Percentiles rank a stretch among this genome's conserved stretches.
Conservation (phyloP, 23 red algal species). For the Gracilaria gracilis region DNA sequence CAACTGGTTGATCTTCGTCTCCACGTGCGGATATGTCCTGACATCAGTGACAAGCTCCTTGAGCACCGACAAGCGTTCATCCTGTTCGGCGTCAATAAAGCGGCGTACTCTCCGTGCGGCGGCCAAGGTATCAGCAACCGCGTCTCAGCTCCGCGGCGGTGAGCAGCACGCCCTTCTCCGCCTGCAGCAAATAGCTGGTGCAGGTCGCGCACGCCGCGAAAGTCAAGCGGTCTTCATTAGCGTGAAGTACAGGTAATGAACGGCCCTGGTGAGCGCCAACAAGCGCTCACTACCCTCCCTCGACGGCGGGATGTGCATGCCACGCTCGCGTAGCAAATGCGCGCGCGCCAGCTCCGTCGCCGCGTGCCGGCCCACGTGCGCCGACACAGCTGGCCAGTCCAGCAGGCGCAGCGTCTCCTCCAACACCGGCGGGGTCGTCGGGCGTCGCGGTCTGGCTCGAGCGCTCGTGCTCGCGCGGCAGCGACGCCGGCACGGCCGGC, state of each 20-base stretch:
- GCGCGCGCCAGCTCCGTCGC: conserved; percentile 52
- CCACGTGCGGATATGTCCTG: conserved; percentile 47
- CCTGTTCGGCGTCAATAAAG: conserved; percentile 39
- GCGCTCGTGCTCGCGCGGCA: too few species aligned
- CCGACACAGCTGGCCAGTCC: conserved; percentile 73
- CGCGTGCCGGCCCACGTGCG: conserved; percentile 37
- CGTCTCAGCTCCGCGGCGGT: conserved; percentile 63
- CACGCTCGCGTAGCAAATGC: neutral
- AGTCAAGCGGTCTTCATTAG: conserved; percentile 53
- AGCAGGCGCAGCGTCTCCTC: conserved; percentile 69
- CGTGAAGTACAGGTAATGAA: conserved; percentile 37
- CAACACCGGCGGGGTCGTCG: neutral
- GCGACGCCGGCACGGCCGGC: too few species aligned
- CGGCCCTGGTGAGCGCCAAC: conserved; percentile 63
- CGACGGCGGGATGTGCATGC: conserved; percentile 25
- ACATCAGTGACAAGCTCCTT: conserved; percentile 41
- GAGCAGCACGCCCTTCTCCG: conserved; percentile 54
- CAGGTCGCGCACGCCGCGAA: conserved; percentile 42
- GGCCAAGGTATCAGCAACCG: conserved; percentile 64
- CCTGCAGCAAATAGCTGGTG: neutral
- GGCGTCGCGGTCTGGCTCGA: too few species aligned
- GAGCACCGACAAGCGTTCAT: conserved; percentile 27
- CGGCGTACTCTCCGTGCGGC: conserved; percentile 57
- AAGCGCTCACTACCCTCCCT: conserved; percentile 48
- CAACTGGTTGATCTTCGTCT: conserved; percentile 34